Evolutionary conservation across 73 alveolate genomes (phyloP), one percentile per base, ranked within the genome.

Genomic region (Halteria grandinella): DNA sequence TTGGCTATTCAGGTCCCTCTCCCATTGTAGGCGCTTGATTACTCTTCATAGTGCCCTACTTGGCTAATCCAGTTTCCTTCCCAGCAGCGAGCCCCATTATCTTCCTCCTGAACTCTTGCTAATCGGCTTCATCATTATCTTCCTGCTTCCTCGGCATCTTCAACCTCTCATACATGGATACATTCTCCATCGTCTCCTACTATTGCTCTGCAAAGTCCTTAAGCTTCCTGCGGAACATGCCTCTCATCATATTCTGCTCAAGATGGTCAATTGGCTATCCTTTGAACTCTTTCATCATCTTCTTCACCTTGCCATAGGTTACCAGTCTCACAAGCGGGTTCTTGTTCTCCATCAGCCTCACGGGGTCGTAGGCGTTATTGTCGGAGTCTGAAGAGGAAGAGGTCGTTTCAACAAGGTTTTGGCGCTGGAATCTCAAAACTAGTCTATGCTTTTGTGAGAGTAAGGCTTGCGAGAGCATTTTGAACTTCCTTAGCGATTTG

Each of bases 311-410:
- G 12, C 78, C 78, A 62, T 62, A 62, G 60, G 41, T 62, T 5
- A 62, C n/a, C 3, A 62, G 78, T 45, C 78, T 62, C 1, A 62
- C 41, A 2, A 62, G 23, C 1, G 78, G 78, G 43, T 62, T 62
- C 17, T 34, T 21, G 25, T 34, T 39, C 62, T 41, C 78, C 78
- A 62, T 62, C 60, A 39, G 41, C 10, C 23, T 5, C 23, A 62
- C 5, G 41, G 78, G 36, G 25, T 62, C 41, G 48, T 39, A 15
- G 21, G 36, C 41, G 10, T 41, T 23, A n/a, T 34, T 52, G 41
- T 62, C 78, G 18, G 78, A 62, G 49, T 62, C 78, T 2, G 78
- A 62, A 23, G 78, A 62, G 11, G 78, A 62, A 6, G 78, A 62
- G 4, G 40, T 17, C 11, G 78, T 62, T 20, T 34, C 55, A 11